Evolutionary conservation across 768 basidiomycete genomes (phyloP), one percentile per base, ranked within the genome.

Genomic region (Pulveroboletus frians): DNA sequence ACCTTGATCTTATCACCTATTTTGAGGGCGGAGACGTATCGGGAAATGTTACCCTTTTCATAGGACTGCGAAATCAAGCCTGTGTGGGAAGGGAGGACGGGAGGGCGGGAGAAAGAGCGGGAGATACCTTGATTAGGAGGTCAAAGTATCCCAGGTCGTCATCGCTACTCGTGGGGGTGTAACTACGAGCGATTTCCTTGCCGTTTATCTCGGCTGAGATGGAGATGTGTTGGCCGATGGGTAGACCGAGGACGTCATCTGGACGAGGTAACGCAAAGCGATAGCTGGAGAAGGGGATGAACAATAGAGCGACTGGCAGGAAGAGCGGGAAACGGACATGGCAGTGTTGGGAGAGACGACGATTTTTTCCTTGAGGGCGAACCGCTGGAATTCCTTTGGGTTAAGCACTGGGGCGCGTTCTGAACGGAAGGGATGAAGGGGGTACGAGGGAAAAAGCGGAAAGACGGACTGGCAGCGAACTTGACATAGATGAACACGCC

Each of bases 41-140:
- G 81, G 9, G 96, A 98, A 65, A 99, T 90, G 76, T 98, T 98
- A 51, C 96, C 96, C 66, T 90, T 86, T 64, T 97, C 95, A 64
- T 99, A 99, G 7, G 92, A 81, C 94, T 96, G 26, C 40, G 32
- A 17, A 9, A 38, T 51, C 8, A 43, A 11, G 39, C 26, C 0
- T 23, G 20, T 21, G 7, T 26, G 11, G 40, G 31, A 37, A 40
- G 45, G n/a, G 41, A n/a, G 43, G 23, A 2, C 6, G 45, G n/a
- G 41, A n/a, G 43, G 23, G 3, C 6, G 7, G 13, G 18, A 10
- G 14, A 5, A 27, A 7, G 30, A 21, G 41, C 36, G 21, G 30
- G 20, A 52, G 62, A 49, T 62, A 90, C 93, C 85, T 99, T 99
- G 75, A 99, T 87, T 60, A 99, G 80, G 51, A 99, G 83, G 69